Base-by-base conservation (phyloP, 179 eudicot genomes). In the Beta lomatogona region DNA sequence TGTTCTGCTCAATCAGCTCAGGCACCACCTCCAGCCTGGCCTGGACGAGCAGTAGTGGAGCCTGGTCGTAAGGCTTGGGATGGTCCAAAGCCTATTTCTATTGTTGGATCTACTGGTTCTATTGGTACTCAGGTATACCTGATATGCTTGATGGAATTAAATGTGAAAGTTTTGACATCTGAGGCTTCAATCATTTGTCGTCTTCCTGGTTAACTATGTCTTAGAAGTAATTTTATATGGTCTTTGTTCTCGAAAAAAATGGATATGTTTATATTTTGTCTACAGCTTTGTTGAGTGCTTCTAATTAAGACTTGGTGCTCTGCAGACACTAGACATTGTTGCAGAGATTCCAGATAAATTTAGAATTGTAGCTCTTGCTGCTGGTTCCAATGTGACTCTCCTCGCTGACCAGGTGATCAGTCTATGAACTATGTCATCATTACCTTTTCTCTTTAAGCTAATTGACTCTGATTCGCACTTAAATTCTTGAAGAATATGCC, bases 311-410 rank as follows among this genome's bases (percentile, higher is more conserved):
- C 4, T 53, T 79, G 57, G 2, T 83, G 22, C 61, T 86, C 77
- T 86, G 53, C 92, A 97, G 99, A 97, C 99, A 77, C 80, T 97
- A 86, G 97, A 91, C 80, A 97, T 97, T 82, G 97, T 97, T 80
- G 97, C 92, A 0, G 98, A 97, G 83, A 89, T 94, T 85, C 93
- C 94, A 70, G 97, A 93, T 70, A 97, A 94, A 81, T 97, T 97
- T 86, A 89, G 90, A 88, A 86, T 97, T 72, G 98, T 97, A 16
- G 99, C 99, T 50, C 95, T 97, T 71, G 97, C 99, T 77, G 99
- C 99, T 77, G 99, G 99, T 83, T 92, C 97, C 80, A 97, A 97
- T 83, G 93, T 97, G 79, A 93, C 99, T 82, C 99, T 97, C 90
- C 99, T 97, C 57, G 98, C 98, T 66, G 99, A 97, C 83, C 99